A percentile compares a stretch with the other conserved stretches of the same genome.
phyloP scores from a whole-genome alignment of 2,329 filamentous ascomycete genomes.

The Hortaea werneckii region DNA sequence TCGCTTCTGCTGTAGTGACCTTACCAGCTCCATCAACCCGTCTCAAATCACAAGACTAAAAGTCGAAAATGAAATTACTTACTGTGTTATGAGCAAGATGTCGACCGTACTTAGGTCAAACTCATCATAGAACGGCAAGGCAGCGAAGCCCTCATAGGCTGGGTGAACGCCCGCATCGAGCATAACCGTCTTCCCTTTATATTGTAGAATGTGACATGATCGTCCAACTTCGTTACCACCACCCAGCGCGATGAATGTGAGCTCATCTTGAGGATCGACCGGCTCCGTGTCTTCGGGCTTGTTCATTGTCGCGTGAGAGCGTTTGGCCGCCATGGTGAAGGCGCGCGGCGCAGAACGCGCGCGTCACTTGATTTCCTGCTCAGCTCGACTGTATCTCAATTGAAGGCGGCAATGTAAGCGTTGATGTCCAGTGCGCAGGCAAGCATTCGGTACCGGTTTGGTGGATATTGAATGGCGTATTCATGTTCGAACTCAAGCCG shows the following conservation, averaged over 20 bases:
- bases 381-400: no score
- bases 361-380: neutral
- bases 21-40: neutral
- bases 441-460: no score
- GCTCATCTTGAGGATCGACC: constrained; percentile 84
- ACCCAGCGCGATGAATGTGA: constrained; percentile 86
- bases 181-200: constrained; percentile 99
- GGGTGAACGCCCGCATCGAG: constrained; percentile 96
- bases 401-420: no score
- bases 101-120: constrained; percentile 97
- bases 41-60: neutral
- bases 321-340: constrained; percentile 72
- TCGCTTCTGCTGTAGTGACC: constrained; percentile 10
- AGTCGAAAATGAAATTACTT: constrained; percentile 42
- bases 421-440: no score
- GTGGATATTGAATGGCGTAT: no score
- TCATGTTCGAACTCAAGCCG: no score
- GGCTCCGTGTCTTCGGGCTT: constrained; percentile 63
- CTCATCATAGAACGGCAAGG: constrained; percentile 94
- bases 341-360: neutral
- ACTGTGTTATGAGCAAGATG: constrained; percentile 97
- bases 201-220: constrained; percentile 95
- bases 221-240: constrained; percentile 95
- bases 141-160: constrained; percentile 86
- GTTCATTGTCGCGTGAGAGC: constrained; percentile 53